Conservation (phyloP, 1,139 yeast genomes). For the Taphrina flavorubra region DNA sequence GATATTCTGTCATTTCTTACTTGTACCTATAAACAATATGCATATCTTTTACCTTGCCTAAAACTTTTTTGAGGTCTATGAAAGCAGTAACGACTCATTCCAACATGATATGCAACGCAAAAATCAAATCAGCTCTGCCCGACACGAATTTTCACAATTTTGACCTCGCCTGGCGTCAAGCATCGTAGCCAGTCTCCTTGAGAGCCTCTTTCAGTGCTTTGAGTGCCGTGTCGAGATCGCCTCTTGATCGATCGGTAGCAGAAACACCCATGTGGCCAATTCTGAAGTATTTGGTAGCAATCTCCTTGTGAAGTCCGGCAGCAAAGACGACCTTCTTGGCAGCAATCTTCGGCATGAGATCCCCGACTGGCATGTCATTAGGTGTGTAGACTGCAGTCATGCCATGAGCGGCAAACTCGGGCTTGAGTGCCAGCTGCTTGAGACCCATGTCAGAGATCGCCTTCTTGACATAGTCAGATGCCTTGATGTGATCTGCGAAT, state of each 20-base stretch:
- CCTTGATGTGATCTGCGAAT: slow-evolving; percentile 66
- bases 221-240: slow-evolving; percentile 55
- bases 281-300: slow-evolving; percentile 83
- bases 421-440: slow-evolving; percentile 66
- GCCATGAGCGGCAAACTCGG: slow-evolving; percentile 79
- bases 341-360: slow-evolving; percentile 63
- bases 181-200: slow-evolving; percentile 50
- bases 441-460: slow-evolving; percentile 64
- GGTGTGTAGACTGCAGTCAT: slow-evolving; percentile 87
- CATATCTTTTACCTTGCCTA: background rate
- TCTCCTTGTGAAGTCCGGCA: slow-evolving; percentile 85
- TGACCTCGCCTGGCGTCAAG: slow-evolving; percentile 42
- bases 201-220: slow-evolving; percentile 55
- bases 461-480: slow-evolving; percentile 70
- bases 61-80: slow-evolving; percentile 7
- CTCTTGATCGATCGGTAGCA: slow-evolving; percentile 55
- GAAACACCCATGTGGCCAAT: slow-evolving; percentile 94
- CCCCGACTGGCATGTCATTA: slow-evolving; percentile 70
- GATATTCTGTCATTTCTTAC: no score
- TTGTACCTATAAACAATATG: background rate
- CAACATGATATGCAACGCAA: slow-evolving; percentile 18
- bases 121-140: slow-evolving; percentile 7
- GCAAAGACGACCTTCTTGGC: slow-evolving; percentile 81
- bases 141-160: background rate
- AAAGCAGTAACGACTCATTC: slow-evolving; percentile 3